Base-by-base conservation (phyloP, 2,329 filamentous ascomycete species). In the Lasiodiplodia sp. region DNA sequence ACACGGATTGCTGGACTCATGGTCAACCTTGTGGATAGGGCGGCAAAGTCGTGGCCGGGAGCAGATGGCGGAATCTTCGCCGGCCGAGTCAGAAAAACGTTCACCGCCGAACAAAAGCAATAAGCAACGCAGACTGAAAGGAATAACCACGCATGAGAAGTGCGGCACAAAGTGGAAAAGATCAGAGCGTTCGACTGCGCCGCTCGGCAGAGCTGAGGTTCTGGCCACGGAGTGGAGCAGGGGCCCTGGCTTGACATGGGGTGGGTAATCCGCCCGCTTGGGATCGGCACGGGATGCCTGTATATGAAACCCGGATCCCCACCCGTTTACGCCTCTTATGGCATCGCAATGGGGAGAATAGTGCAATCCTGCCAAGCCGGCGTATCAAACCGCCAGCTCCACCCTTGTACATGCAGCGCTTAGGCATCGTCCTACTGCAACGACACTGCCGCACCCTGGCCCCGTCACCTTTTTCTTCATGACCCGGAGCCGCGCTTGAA, bases 261-360 rank as follows among this genome's bases (percentile, higher is more conserved):
- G 21, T 7, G 37, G 21, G 21, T 8, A 18, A 47, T 21, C 38
- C 31, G 40, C 25, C n/a, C 25, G 40, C 31, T 16, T 62, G 57
- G 57, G 38, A 49, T 62, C 57, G 57, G 40, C 57, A 34, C 57
- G 57, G 57, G 40, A 62, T 62, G 40, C 40, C 57, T 62, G 37
- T 34, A 62, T 16, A 28, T 62, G 57, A 62, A 62, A 62, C 57
- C 25, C 23, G 23, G 7, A 7, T 16, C 21, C 38, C 57, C n/a
- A 14, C 38, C 21, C 23, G 28, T 49, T 38, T 37, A 58, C 57
- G 57, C 34, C 23, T 28, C 44, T 47, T 31, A 47, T 47, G 57
- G 38, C 6, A 49, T 21, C 40, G 28, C 23, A 40, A 14, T 28
- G 57, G 12, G 38, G 16, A 37, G 34, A 38, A 23, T 4, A 21